Evolutionary conservation across 305 asterid species (phyloP).

Genomic region (Coffea humblotiana): DNA sequence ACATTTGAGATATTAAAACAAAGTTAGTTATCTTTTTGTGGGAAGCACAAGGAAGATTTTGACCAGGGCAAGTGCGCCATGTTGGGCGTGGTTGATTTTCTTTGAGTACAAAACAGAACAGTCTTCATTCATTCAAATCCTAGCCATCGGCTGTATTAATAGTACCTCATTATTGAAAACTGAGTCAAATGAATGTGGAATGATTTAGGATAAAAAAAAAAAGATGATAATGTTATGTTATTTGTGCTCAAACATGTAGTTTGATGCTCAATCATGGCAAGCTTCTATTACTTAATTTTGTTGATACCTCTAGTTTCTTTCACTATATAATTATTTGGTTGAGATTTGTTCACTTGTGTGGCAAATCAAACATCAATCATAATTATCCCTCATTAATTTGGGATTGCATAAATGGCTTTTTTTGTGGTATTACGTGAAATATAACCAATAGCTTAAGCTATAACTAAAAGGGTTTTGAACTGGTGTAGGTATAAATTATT

Average conservation of each 20-base stretch:
- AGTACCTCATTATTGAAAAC: slow-evolving; percentile 42
- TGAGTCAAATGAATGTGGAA: slow-evolving; percentile 36
- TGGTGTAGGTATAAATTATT: no score
- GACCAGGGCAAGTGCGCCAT: slow-evolving; percentile 20
- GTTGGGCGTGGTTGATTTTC: slow-evolving; percentile 15
- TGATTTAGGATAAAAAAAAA: slow-evolving; percentile 17
- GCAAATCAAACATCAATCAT: neutral
- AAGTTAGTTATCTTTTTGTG: slow-evolving; percentile 3
- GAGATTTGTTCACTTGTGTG: neutral
- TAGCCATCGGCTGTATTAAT: slow-evolving; percentile 44
- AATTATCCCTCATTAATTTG: no score
- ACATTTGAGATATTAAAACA: neutral
- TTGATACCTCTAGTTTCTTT: neutral
- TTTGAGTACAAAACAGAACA: neutral
- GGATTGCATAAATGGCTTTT: no score
- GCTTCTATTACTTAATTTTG: neutral
- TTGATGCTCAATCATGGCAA: neutral
- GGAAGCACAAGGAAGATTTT: slow-evolving; percentile 28
- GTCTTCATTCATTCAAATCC: slow-evolving; percentile 48
- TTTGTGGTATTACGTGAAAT: no score
- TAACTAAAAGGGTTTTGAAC: no score
- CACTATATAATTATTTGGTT: neutral
- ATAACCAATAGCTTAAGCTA: no score
- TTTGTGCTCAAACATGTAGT: slow-evolving; percentile 18
- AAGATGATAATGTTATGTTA: neutral